Base-by-base conservation (phyloP, 2,329 filamentous ascomycete species). In the Fusarium nisikadoi region DNA sequence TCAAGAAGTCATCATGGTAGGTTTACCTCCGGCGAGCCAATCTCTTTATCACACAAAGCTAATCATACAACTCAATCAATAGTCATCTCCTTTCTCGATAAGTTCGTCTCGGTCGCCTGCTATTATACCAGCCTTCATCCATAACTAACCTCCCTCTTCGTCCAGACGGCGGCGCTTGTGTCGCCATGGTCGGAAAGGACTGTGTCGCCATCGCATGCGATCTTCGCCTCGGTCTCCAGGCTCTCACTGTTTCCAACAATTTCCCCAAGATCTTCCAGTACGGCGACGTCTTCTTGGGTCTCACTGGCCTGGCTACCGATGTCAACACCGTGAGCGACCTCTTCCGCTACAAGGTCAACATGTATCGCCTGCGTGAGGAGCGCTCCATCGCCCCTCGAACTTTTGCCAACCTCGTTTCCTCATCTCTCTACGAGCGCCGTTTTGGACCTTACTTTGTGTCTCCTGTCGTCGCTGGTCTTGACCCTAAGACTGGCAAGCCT, bases 181-280 rank as follows among this genome's bases (percentile, higher is more conserved):
- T 98, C 76, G 95, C 95, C 84, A 98, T 98, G 96, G 95, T 97
- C 75, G 96, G 96, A 87, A 98, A 99, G 86, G 95, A 98, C 91
- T 99, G 96, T 84, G 96, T 99, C 70, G 96, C 96, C 84, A 98
- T 99, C 82, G 96, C 96, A 83, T 99, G 96, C 88, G 96, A 99
- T 85, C 94, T 99, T 75, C 95, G 96, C 73, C 94, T 99, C 76
- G 96, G 96, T 79, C 92, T 98, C 81, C 96, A 99, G 86, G 90
- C 96, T 80, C 89, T 99, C 81, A 99, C 96, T 72, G 93, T 99
- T 67, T 98, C 94, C 83, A 99, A 99, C 91, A 96, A 98, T 92
- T 98, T 98, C 88, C 96, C 96, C 86, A 99, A 99, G 88, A 94
- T 99, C 88, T 98, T 98, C 91, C 91, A 92, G 84, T 98, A 97